Percentiles rank a stretch among this genome's conserved stretches.
Evolutionary conservation across 2,329 filamentous ascomycete species (phyloP).

Genomic region (Stachybotrys echinatus): DNA sequence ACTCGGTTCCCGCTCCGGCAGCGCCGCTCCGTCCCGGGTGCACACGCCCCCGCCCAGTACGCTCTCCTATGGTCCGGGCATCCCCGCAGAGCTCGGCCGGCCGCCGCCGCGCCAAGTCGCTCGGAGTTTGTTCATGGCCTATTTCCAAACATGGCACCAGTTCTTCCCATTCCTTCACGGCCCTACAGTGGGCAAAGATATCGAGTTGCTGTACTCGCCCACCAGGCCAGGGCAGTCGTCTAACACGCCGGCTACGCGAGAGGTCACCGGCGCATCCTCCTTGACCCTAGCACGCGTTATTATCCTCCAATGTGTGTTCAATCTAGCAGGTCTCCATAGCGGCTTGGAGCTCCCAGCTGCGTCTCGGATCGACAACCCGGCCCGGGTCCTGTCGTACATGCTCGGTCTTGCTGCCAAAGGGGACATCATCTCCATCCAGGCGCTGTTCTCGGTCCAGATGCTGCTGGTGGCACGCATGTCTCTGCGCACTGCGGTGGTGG

Average conservation of each 20-base stretch:
- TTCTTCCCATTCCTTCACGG: constrained; percentile 47
- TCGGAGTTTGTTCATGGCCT: constrained; percentile 37
- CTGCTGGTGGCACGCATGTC: constrained; percentile 43
- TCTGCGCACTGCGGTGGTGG: constrained; percentile 39
- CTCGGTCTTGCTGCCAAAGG: constrained; percentile 31
- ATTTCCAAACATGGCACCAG: constrained; percentile 47
- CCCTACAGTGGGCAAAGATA: constrained; percentile 38
- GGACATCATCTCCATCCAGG: constrained; percentile 41
- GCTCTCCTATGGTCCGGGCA: too few relatives aligned
- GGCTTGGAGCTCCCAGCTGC: constrained; percentile 16
- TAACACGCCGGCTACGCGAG: constrained; percentile 3
- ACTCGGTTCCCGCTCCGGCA: neutral
- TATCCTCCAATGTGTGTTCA: constrained; percentile 46
- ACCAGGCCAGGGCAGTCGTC: neutral
- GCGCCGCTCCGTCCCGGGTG: neutral
- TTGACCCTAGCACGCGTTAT: constrained; percentile 24
- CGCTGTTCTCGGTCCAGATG: constrained; percentile 40
- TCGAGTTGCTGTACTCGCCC: constrained; percentile 32
- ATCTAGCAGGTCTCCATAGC: constrained; percentile 28
- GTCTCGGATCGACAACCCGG: constrained; percentile 29
- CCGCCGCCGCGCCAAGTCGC: constrained; percentile 23
- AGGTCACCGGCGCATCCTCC: constrained; percentile 7
- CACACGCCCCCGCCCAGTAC: neutral
- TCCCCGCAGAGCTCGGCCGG: constrained; percentile 14
- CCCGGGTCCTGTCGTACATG: constrained; percentile 29